These are phyloP conservation scores for Podospora australis DNA, from an alignment of 495 filamentous ascomycete species.

Conservation along the genomic window DNA sequence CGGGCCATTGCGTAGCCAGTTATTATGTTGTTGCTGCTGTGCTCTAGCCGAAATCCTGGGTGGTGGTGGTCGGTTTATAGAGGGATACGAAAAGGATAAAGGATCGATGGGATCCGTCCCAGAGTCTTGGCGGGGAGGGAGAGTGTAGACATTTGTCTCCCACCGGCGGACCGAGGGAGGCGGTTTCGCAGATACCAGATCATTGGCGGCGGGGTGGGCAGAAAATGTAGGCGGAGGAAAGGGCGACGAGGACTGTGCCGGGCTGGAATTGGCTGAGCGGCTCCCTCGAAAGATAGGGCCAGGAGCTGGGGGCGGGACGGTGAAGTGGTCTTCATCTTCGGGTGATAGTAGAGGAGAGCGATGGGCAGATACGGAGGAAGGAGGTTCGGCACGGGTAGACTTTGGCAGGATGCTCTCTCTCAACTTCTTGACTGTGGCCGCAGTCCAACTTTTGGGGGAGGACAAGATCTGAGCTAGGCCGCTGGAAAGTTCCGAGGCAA, in stretches of 20 bases:
- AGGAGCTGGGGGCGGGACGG: background rate
- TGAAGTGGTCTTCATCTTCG: background rate
- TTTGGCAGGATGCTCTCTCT: no score
- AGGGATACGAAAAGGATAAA: no score
- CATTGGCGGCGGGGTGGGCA: conserved; percentile 11
- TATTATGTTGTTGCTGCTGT: no score
- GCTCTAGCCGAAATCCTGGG: no score
- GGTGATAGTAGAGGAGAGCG: no score
- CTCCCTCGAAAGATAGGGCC: background rate
- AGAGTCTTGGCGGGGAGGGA: background rate
- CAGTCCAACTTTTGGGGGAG: background rate
- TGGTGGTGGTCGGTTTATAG: no score
- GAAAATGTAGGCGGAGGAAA: conserved; percentile 26
- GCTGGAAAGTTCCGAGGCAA: background rate
- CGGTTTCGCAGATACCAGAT: no score
- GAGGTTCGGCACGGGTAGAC: background rate
- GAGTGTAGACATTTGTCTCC: background rate
- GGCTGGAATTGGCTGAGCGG: conserved; percentile 15
- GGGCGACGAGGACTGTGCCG: conserved; percentile 14
- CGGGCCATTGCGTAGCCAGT: no score
- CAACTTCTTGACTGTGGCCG: background rate
- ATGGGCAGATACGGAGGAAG: no score
- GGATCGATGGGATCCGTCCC: no score
- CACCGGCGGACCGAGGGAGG: background rate
- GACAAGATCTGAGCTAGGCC: background rate